Percentiles rank a stretch among this genome's conserved stretches.
These are phyloP conservation scores for Pythium apleroticum DNA, from an alignment of 352 stramenopile genomes.

Conservation along the genomic window DNA sequence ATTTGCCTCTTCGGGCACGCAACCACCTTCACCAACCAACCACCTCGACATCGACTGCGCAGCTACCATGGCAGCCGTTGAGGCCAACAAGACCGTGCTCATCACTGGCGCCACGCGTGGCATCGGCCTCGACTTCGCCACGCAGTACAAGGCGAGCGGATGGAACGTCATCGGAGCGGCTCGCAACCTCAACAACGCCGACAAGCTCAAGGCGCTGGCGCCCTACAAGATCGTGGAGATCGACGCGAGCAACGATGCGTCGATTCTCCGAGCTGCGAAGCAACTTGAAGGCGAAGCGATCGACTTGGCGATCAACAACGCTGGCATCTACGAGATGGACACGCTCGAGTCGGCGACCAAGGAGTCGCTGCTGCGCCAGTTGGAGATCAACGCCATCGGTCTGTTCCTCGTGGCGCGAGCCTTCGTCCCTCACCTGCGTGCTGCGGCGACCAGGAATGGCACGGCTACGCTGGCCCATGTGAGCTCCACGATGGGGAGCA, in stretches of 20 bases:
- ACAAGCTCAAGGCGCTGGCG: slow-evolving; percentile 20
- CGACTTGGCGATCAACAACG: slow-evolving; percentile 46
- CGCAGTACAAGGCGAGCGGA: slow-evolving; percentile 37
- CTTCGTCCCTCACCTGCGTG: slow-evolving; percentile 27
- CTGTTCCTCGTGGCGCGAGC: slow-evolving; percentile 32
- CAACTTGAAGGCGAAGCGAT: slow-evolving; percentile 23
- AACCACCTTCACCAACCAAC: no score
- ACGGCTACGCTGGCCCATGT: slow-evolving; percentile 30
- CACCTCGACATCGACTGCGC: no score
- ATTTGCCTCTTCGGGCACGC: no score
- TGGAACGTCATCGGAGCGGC: slow-evolving; percentile 50
- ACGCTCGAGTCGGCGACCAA: slow-evolving; percentile 13
- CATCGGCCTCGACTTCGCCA: slow-evolving; percentile 43
- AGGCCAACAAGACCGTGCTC: slow-evolving; percentile 39
- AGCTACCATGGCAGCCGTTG: neutral
- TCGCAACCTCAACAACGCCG: slow-evolving; percentile 27
- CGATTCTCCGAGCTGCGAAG: slow-evolving; percentile 19
- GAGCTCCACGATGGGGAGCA: neutral
- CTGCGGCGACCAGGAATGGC: slow-evolving; percentile 6
- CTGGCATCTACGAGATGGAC: slow-evolving; percentile 16
- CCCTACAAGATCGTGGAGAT: slow-evolving; percentile 27
- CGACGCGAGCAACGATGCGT: slow-evolving; percentile 24
- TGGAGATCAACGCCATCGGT: slow-evolving; percentile 41
- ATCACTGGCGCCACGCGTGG: slow-evolving; percentile 48
- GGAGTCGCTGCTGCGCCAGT: slow-evolving; percentile 22